Evolutionary conservation across 1,284 basidiomycete genomes (phyloP).

Genomic region (Calocybe gambosa): DNA sequence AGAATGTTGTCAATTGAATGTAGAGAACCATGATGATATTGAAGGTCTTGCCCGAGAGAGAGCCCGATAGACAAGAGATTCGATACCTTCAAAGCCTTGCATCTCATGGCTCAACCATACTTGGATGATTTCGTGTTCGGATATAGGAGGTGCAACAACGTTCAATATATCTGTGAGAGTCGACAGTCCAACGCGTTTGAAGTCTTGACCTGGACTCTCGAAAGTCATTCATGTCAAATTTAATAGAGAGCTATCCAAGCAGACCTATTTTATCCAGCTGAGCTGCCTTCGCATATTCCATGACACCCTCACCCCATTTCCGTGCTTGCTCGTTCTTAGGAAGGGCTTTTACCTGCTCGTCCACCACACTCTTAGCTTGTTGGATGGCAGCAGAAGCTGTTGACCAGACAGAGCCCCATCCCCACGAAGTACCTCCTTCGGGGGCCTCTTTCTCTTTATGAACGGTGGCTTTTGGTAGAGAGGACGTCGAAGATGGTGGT

Average conservation of each 20-base stretch:
- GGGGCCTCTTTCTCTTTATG: conserved; percentile 22
- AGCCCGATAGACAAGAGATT: conserved; percentile 90
- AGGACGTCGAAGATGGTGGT: conserved; percentile 36
- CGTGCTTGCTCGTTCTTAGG: conserved; percentile 78
- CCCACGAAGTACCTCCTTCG: conserved; percentile 41
- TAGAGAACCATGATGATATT: neutral
- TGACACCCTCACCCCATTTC: conserved; percentile 66
- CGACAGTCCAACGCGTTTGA: conserved; percentile 79
- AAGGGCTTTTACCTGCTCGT: conserved; percentile 82
- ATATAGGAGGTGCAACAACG: conserved; percentile 96
- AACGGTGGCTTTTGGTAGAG: conserved; percentile 25
- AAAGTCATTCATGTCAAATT: conserved; percentile 6
- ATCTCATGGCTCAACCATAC: conserved; percentile 96
- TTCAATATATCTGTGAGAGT: conserved; percentile 90
- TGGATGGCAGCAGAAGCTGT: conserved; percentile 83
- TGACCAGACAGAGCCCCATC: conserved; percentile 84
- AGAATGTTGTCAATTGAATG: conserved; percentile 6
- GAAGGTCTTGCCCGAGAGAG: conserved; percentile 58
- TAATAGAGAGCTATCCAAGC: conserved; percentile 15
- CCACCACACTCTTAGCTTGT: conserved; percentile 82
- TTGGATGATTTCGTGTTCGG: conserved; percentile 95
- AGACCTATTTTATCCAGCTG: conserved; percentile 82
- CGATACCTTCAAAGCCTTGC: conserved; percentile 93
- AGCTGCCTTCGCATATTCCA: conserved; percentile 65
- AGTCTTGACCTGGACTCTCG: conserved; percentile 67